Evolutionary conservation across 2,329 filamentous ascomycete genomes (phyloP).

Genomic region (Cordyceps fumosorosea): DNA sequence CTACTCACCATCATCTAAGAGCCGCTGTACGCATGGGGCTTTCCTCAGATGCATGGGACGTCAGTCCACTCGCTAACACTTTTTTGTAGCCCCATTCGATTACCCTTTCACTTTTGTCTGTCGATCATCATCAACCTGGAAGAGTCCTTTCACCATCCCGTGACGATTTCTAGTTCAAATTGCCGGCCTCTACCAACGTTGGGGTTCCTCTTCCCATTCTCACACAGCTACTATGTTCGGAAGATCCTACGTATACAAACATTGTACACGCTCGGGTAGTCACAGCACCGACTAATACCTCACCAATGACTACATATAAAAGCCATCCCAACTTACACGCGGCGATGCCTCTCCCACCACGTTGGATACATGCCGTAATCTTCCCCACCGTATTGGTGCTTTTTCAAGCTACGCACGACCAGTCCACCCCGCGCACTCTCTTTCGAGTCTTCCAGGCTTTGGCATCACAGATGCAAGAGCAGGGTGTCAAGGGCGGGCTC

Average conservation of each 20-base stretch:
- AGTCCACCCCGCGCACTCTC: background rate
- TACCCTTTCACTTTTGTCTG: too few species aligned
- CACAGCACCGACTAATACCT: background rate
- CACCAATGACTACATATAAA: background rate
- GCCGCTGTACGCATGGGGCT: too few species aligned
- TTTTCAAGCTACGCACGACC: background rate
- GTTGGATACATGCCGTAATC: background rate
- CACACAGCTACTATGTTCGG: too few species aligned
- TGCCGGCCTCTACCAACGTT: background rate
- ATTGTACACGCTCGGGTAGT: background rate
- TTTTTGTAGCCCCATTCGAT: too few species aligned
- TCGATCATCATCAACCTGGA: too few species aligned
- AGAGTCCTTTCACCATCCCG: too few species aligned
- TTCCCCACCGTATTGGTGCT: background rate
- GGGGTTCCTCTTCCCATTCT: too few species aligned
- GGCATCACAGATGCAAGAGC: background rate
- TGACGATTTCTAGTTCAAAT: too few species aligned
- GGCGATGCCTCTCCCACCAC: background rate
- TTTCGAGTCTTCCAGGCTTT: background rate
- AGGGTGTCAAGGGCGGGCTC: background rate
- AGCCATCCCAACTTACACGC: background rate
- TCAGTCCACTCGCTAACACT: too few species aligned
- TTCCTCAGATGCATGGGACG: too few species aligned
- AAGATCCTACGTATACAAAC: background rate
- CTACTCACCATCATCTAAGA: background rate